These are phyloP conservation scores for Perilla frutescens DNA, from an alignment of 257 asterid genomes.

Conservation along the genomic window DNA sequence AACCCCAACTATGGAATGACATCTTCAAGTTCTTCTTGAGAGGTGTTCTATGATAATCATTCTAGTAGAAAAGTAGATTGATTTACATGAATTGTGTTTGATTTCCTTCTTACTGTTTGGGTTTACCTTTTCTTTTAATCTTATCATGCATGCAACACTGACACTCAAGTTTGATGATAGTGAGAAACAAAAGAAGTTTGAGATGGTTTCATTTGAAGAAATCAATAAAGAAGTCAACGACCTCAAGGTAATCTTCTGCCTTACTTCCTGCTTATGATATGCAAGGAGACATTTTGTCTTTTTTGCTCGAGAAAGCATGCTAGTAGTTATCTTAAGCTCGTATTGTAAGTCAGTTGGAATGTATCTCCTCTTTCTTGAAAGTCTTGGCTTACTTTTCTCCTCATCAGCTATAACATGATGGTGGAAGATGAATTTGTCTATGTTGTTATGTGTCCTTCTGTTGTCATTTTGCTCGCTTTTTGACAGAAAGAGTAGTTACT, in stretches of 20 bases:
- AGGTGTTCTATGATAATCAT: slow-evolving; percentile 51
- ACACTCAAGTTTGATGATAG: slow-evolving; percentile 66
- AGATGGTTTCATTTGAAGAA: slow-evolving; percentile 72
- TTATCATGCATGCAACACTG: slow-evolving; percentile 66
- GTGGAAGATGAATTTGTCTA: not conserved
- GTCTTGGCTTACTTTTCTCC: not conserved
- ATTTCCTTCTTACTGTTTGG: slow-evolving; percentile 19
- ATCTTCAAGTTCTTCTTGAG: slow-evolving; percentile 65
- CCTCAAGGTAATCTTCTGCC: slow-evolving; percentile 70
- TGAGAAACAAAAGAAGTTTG: slow-evolving; percentile 73
- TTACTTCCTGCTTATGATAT: slow-evolving; percentile 20
- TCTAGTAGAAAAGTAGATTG: slow-evolving; percentile 29
- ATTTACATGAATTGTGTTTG: slow-evolving; percentile 23
- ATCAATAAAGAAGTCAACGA: slow-evolving; percentile 58
- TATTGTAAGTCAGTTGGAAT: not conserved
- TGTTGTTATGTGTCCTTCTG: slow-evolving; percentile 2
- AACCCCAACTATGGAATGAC: slow-evolving; percentile 92
- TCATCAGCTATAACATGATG: slow-evolving; percentile 10
- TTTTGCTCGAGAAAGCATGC: slow-evolving; percentile 17
- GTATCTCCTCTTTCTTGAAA: slow-evolving; percentile 1
- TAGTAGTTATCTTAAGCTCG: slow-evolving; percentile 18
- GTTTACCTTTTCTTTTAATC: slow-evolving; percentile 26
- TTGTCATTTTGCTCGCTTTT: slow-evolving; percentile 22
- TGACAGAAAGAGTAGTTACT: not conserved
- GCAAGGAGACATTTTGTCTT: slow-evolving; percentile 19